Evolutionary conservation across 768 basidiomycete genomes (phyloP), one percentile per base, ranked within the genome.

Genomic region (Boletales sp.): DNA sequence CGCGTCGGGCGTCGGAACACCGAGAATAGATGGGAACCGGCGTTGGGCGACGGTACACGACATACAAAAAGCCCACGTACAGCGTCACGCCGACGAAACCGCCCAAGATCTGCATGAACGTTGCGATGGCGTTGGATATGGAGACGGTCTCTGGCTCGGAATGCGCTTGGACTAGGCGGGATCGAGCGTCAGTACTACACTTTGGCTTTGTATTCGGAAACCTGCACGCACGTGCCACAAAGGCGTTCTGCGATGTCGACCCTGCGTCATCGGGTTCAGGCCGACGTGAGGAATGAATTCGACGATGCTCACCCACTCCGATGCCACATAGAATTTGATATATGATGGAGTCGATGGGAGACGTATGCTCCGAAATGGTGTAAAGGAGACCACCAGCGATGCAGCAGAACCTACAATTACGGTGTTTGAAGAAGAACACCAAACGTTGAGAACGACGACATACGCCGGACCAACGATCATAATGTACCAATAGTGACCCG

Each of bases 271-370:
- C 13, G 24, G 35, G 29, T 19, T 19, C 3, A 17, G 38, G 15
- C 18, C 27, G 17, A 18, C 17, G 5, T n/a, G 11, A 13, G 10
- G 14, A 12, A 19, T 13, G n/a, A 30, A 15, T 31, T 31, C 27
- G 6, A 27, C 3, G 10, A 18, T n/a, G 6, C 53, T 19, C 32
- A 55, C 56, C 56, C 19, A 48, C 35, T 9, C 54, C 53, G 3
- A 52, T 50, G n/a, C 56, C 54, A 32, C 49, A 57, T 12, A 57
- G 15, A 36, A 55, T 41, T 30, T 57, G 56, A 30, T 51, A 57
- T 36, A 51, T 32, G 34, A 47, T 29, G 27, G 56, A 51, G 19
- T 37, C 45, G 8, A 35, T 19, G 5, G 37, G 14, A n/a, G 51
- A 46, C 17, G 54, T 58, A 27, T 34, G 47, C 36, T 47, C 54